Evolutionary conservation across 768 basidiomycete genomes (phyloP), one percentile per base, ranked within the genome.

Genomic region (Pluteus cervinus): DNA sequence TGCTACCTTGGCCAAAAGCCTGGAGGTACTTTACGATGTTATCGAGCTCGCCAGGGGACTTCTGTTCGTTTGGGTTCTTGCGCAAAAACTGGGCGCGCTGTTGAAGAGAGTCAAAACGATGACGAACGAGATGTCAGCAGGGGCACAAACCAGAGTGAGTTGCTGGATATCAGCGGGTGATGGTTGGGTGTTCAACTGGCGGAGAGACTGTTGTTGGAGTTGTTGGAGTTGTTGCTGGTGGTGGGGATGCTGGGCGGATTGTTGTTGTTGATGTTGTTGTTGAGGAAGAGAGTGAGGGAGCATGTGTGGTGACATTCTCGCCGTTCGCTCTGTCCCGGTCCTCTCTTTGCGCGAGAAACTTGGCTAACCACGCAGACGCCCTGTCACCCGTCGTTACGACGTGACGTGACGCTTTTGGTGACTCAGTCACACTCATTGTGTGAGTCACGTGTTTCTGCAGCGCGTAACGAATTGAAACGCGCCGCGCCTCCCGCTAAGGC

Each of bases 61-160:
- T 72, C 48, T 72, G 71, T 40, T 73, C 70, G 22, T 48, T 55
- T 14, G 72, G 73, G 50, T 75, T 69, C 55, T 71, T 65, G 43
- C 68, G 66, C 38, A 76, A 57, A 48, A 67, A 68, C 42, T 67
- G 68, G 35, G 57, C 66, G 37, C 73, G 68, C 75, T 76, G 43
- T 23, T 16, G 30, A 30, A 37, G 42, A 33, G 34, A 49, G 39
- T 21, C 29, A 43, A 32, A 31, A 26, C 46, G 36, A 42, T 41
- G 44, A 37, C 33, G 25, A 36, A 14, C 20, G 40, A 21, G n/a
- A 34, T 32, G 33, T 36, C 24, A 33, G 29, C 39, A 28, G 22
- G 30, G 30, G 25, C 29, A 60, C 61, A 45, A 57, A 73, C 72
- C 35, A 54, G 52, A 44, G 71, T 58, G 51, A 71, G 50, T 42